Conservation (phyloP, 441 rosid species). For the Eutrema salsugineum region DNA sequence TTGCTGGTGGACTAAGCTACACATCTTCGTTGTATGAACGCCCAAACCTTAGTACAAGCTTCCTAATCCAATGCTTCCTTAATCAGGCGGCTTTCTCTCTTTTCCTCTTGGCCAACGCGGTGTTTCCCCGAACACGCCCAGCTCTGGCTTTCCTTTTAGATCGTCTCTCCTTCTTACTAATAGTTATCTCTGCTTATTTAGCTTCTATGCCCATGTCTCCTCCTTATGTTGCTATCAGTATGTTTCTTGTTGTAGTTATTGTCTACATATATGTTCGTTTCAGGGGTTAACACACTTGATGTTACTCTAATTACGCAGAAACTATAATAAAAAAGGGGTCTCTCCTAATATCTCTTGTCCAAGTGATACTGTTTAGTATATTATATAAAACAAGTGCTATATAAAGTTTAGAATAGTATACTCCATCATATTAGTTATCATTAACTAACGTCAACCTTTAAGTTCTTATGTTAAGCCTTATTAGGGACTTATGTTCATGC, state of each 20-base stretch:
- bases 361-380: no score
- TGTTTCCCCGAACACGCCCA: neutral
- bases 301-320: no score
- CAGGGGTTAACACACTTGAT: neutral
- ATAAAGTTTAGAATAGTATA: no score
- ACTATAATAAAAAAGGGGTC: neutral
- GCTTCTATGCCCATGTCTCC: slow-evolving; percentile 3
- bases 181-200: neutral
- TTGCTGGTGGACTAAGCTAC: neutral
- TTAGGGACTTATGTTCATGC: no score
- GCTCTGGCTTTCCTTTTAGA: neutral
- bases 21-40: neutral
- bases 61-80: neutral
- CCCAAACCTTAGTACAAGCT: neutral
- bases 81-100: neutral
- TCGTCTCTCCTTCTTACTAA: neutral
- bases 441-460: neutral
- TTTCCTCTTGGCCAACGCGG: neutral
- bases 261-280: neutral
- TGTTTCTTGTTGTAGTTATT: neutral
- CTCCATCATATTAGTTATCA: no score
- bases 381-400: neutral
- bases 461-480: no score
- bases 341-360: neutral
- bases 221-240: neutral